Conservation (phyloP, 768 basidiomycete species). For the Phylloporus scabripes region DNA sequence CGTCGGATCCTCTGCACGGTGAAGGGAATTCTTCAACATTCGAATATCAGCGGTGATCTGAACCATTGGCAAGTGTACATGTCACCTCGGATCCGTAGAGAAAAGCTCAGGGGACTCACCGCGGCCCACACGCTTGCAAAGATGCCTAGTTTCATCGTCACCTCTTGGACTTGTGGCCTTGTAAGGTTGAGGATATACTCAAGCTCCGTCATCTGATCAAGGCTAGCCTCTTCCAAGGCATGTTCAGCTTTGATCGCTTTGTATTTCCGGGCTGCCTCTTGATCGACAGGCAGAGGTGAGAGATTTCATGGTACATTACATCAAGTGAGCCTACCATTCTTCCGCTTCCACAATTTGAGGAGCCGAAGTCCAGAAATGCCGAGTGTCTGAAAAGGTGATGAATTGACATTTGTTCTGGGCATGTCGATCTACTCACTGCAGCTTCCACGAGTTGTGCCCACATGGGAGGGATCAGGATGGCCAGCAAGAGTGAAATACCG, state of each 20-base stretch:
- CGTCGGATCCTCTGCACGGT: slow-evolving; percentile 5
- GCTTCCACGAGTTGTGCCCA: slow-evolving; percentile 7
- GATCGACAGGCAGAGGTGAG: background rate
- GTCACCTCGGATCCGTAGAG: background rate
- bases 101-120: slow-evolving; percentile 1
- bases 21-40: slow-evolving; percentile 9
- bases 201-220: slow-evolving; percentile 13
- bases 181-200: slow-evolving; percentile 9
- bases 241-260: slow-evolving; percentile 5
- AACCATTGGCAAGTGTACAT: background rate
- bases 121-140: slow-evolving; percentile 19
- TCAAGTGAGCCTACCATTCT: slow-evolving; percentile 4
- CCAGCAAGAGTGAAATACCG: slow-evolving; percentile 14
- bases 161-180: slow-evolving; percentile 16
- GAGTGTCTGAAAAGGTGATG: slow-evolving; percentile 1
- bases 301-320: background rate
- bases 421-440: background rate
- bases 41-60: slow-evolving; percentile 19
- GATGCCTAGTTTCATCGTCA: slow-evolving; percentile 14
- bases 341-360: slow-evolving; percentile 3
- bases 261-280: slow-evolving; percentile 11
- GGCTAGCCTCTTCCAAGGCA: slow-evolving; percentile 10
- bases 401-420: background rate
- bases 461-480: slow-evolving; percentile 6
- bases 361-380: slow-evolving; percentile 6